Evolutionary conservation across 1,139 yeast genomes (phyloP).

Genomic region (Spencermartinsiella ligniputridi): DNA sequence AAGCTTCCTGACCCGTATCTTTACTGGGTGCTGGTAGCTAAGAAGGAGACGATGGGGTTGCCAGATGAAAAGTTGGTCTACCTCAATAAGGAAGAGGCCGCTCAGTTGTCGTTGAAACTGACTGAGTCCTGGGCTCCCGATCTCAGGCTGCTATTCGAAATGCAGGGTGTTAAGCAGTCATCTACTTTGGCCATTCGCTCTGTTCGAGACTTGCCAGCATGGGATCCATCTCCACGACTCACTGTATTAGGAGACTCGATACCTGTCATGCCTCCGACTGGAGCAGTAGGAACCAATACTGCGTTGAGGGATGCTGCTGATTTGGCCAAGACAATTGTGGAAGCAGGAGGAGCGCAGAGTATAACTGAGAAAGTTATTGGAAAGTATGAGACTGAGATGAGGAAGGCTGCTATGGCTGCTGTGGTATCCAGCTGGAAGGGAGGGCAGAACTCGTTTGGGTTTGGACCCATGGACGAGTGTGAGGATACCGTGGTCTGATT

Average conservation of each 20-base stretch:
- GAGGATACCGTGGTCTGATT: too few species aligned
- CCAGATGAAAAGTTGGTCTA: neutral
- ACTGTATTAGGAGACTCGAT: neutral
- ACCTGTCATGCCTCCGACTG: neutral
- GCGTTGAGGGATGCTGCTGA: neutral
- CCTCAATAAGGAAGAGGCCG: neutral
- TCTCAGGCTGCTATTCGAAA: neutral
- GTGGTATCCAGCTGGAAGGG: too few species aligned
- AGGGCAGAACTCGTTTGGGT: too few species aligned
- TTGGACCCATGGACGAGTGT: too few species aligned
- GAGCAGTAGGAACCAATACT: neutral
- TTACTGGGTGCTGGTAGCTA: constrained; percentile 6
- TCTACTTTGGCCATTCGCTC: constrained; percentile 2
- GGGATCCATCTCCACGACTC: constrained; percentile 6
- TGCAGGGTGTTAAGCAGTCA: constrained; percentile 4
- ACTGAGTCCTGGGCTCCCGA: constrained; percentile 3
- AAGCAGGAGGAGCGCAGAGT: too few species aligned
- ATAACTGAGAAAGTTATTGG: too few species aligned
- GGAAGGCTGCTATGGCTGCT: too few species aligned
- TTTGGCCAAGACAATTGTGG: neutral
- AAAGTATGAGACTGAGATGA: too few species aligned
- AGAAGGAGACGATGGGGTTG: neutral
- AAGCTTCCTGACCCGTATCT: constrained; percentile 3
- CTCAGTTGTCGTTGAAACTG: neutral
- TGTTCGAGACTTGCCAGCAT: constrained; percentile 4